A percentile compares a stretch with the other conserved stretches of the same genome.
Conservation (phyloP, 176 grass and related monocot genomes). For the Cenchrus americanus region DNA sequence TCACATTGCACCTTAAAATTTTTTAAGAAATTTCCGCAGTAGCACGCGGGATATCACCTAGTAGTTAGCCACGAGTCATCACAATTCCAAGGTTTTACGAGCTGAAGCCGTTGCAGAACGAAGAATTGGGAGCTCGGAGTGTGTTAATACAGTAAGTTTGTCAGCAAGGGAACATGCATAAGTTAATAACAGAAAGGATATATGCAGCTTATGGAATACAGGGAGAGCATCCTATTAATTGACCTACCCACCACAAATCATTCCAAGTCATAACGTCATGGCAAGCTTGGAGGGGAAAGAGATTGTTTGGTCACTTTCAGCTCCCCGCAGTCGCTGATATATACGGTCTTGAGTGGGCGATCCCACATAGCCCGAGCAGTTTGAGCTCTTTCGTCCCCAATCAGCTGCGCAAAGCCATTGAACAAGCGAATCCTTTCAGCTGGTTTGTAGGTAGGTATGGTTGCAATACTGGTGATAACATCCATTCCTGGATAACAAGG, state of each 20-base stretch:
- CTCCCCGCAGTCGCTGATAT: conserved; percentile 91
- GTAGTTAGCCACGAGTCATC: neutral
- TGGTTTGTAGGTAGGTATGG: conserved; percentile 87
- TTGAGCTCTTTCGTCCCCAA: conserved; percentile 93
- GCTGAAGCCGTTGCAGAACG: no score
- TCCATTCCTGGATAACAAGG: conserved; percentile 77
- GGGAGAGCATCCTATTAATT: neutral
- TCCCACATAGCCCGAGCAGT: conserved; percentile 77
- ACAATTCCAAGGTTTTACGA: neutral
- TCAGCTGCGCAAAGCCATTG: conserved; percentile 76
- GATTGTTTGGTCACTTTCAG: conserved; percentile 84
- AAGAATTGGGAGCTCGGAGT: neutral
- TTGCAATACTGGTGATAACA: conserved; percentile 73
- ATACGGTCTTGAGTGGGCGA: conserved; percentile 81
- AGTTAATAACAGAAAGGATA: neutral
- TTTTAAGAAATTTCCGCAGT: no score
- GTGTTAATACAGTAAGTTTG: neutral
- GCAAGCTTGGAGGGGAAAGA: conserved; percentile 81
- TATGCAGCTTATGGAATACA: conserved; percentile 22
- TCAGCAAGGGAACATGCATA: neutral
- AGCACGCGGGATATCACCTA: no score
- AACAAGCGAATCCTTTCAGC: conserved; percentile 82
- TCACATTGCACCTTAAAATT: no score
- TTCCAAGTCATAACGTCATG: conserved; percentile 37
- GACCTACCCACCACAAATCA: conserved; percentile 10